Conservation (phyloP, 192 early-diverging fungal genomes). For the Powellomyces hirtus region DNA sequence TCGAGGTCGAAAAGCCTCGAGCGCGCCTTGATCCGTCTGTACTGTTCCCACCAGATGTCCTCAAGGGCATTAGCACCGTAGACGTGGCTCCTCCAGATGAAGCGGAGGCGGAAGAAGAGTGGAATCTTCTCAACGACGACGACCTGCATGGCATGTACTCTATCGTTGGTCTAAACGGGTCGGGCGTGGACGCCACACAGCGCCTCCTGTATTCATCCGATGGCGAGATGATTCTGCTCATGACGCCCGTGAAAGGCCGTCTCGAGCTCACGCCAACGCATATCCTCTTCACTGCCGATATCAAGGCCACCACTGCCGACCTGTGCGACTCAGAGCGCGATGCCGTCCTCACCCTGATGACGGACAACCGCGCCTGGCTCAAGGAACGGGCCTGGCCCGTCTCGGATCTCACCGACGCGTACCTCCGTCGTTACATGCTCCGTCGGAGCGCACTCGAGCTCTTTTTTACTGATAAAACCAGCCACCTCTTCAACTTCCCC, state of each 20-base stretch:
- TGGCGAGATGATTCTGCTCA: slow-evolving; percentile 48
- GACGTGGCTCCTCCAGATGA: neutral
- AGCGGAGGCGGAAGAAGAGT: slow-evolving; percentile 41
- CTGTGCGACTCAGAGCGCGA: slow-evolving; percentile 38
- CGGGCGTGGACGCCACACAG: slow-evolving; percentile 4
- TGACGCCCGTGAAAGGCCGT: slow-evolving; percentile 46
- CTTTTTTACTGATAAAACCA: slow-evolving; percentile 74
- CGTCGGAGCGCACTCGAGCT: slow-evolving; percentile 75
- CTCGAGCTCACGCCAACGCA: slow-evolving; percentile 39
- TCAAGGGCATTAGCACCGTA: slow-evolving; percentile 10
- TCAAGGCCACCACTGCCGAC: slow-evolving; percentile 32
- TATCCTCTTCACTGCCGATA: slow-evolving; percentile 39
- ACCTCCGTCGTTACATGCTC: slow-evolving; percentile 48
- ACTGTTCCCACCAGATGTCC: slow-evolving; percentile 12
- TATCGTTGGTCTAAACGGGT: neutral
- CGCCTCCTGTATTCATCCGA: slow-evolving; percentile 31
- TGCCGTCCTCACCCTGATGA: slow-evolving; percentile 25
- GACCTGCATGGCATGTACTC: slow-evolving; percentile 8
- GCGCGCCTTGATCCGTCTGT: neutral
- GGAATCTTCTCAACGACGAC: slow-evolving; percentile 39
- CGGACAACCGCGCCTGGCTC: slow-evolving; percentile 39
- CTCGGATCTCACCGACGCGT: slow-evolving; percentile 30
- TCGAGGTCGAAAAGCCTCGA: slow-evolving; percentile 8
- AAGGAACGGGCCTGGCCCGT: slow-evolving; percentile 39
- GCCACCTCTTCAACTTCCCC: slow-evolving; percentile 71